A percentile compares a stretch with the other conserved stretches of the same genome.
These are phyloP conservation scores for Nepenthes alata DNA, from an alignment of 179 eudicot genomes.

Conservation along the genomic window DNA sequence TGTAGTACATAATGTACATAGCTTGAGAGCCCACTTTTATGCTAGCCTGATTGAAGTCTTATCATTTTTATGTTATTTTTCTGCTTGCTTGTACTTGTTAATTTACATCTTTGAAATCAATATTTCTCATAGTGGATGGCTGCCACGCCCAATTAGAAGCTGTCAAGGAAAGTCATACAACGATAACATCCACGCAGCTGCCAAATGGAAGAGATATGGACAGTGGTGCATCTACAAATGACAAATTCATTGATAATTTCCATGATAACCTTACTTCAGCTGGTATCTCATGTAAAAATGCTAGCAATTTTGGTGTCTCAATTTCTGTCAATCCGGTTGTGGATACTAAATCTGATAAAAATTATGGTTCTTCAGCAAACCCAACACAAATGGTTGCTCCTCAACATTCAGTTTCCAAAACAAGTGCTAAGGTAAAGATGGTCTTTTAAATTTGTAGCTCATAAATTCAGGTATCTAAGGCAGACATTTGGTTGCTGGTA, in stretches of 20 bases:
- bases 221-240: conserved; percentile 13
- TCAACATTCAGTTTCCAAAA: conserved; percentile 23
- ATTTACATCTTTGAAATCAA: not conserved
- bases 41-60: too few relatives aligned
- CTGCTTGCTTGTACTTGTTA: conserved; percentile 1
- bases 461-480: not conserved
- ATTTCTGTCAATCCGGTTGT: conserved; percentile 16
- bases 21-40: too few relatives aligned
- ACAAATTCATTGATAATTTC: conserved; percentile 19
- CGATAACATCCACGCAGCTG: conserved; percentile 11
- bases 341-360: conserved; percentile 17
- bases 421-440: conserved; percentile 40
- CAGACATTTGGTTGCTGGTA: not conserved
- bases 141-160: conserved; percentile 17
- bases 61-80: not conserved
- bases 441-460: not conserved
- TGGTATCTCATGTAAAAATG: conserved; percentile 13
- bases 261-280: conserved; percentile 18
- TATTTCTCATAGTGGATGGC: conserved; percentile 25
- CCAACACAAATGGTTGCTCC: conserved; percentile 22
- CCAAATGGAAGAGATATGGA: conserved; percentile 17
- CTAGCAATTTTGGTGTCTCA: conserved; percentile 22
- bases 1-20: too few relatives aligned
- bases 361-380: conserved; percentile 17
- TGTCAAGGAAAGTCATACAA: conserved; percentile 15